Evolutionary conservation across 2,329 filamentous ascomycete genomes (phyloP).

Genomic region (Monilinia laxa): DNA sequence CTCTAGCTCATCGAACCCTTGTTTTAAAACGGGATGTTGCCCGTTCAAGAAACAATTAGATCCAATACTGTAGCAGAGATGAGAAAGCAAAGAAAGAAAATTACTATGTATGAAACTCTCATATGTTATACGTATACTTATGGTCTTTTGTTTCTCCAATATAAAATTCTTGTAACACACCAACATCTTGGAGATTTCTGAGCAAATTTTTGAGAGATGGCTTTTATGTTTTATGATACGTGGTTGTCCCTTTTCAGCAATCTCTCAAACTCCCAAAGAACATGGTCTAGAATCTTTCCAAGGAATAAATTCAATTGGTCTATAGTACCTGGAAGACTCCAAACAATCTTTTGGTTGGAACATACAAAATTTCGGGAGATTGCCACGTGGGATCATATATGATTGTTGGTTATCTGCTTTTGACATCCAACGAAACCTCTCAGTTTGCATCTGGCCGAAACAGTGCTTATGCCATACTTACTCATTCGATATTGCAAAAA

Average conservation of each 20-base stretch:
- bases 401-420: not conserved
- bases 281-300: not conserved
- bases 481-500: not conserved
- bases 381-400: not conserved
- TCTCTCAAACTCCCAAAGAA: not conserved
- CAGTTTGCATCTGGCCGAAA: not conserved
- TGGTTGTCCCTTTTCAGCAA: too few relatives aligned
- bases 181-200: not conserved
- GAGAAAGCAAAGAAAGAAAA: not conserved
- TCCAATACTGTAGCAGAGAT: not conserved
- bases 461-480: not conserved
- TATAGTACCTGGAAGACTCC: not conserved
- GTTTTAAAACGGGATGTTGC: not conserved
- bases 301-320: not conserved
- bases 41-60: slow-evolving; percentile 2
- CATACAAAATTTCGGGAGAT: not conserved
- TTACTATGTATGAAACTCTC: slow-evolving; percentile 2
- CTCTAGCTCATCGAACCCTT: not conserved
- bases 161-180: not conserved
- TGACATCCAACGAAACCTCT: not conserved
- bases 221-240: too few relatives aligned
- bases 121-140: not conserved
- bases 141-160: not conserved
- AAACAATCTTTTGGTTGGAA: slow-evolving; percentile 8
- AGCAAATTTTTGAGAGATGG: not conserved